These are phyloP conservation scores for Zygotorulaspora sp. DNA, from an alignment of 805 yeast species.

Conservation along the genomic window DNA sequence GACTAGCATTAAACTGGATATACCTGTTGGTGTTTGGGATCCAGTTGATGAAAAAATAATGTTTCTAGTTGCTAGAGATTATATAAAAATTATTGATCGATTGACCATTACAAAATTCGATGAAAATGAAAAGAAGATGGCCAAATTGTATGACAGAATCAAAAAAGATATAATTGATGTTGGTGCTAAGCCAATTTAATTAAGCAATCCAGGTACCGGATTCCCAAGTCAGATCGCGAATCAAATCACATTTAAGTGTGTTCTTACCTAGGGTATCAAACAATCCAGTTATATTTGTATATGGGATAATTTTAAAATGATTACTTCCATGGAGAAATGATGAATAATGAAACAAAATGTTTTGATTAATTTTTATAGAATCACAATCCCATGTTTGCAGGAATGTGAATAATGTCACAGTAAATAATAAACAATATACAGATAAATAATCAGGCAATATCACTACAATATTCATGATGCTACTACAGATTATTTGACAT, in stretches of 20 bases:
- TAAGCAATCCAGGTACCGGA: too few relatives aligned
- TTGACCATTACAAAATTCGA: constrained; percentile 58
- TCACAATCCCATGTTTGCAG: too few relatives aligned
- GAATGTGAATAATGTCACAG: constrained; percentile 2
- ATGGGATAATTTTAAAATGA: too few relatives aligned
- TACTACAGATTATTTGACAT: constrained; percentile 1
- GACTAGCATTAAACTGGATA: constrained; percentile 60
- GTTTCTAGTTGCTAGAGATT: constrained; percentile 48
- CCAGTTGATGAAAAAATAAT: constrained; percentile 31
- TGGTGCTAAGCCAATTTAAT: too few relatives aligned
- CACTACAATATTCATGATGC: constrained; percentile 5
- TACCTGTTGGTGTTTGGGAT: constrained; percentile 62
- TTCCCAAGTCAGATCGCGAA: too few relatives aligned
- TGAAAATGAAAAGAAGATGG: constrained; percentile 59
- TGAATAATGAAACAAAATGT: too few relatives aligned
- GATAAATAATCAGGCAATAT: constrained; percentile 8
- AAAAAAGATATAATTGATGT: constrained; percentile 34
- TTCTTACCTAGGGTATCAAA: too few relatives aligned
- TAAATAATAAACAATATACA: constrained; percentile 16
- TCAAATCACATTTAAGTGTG: too few relatives aligned
- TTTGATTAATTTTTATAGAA: too few relatives aligned
- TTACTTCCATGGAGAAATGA: too few relatives aligned
- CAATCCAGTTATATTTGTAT: too few relatives aligned
- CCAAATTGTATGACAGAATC: constrained; percentile 44
- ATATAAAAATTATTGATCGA: constrained; percentile 48